phyloP scores from a whole-genome alignment of 106 monocot species.

The Allium cepa region DNA sequence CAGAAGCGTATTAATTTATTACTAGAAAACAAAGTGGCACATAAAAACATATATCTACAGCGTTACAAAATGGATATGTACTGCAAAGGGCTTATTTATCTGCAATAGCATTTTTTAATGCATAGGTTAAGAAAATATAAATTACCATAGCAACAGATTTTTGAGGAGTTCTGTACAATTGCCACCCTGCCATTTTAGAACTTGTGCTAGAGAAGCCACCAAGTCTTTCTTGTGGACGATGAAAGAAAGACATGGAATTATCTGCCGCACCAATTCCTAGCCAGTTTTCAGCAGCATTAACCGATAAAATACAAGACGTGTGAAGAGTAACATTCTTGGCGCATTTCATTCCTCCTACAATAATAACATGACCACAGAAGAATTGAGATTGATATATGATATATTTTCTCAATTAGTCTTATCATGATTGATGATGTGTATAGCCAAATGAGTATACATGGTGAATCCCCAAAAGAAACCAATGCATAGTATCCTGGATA shows the following conservation, averaged over 20 bases:
- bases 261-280: slow-evolving; percentile 97
- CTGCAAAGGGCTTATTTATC: background rate
- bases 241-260: slow-evolving; percentile 97
- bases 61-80: background rate
- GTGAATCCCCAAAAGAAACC: too few species aligned
- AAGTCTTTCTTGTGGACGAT: slow-evolving; percentile 92
- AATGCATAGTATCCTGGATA: too few species aligned
- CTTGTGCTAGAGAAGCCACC: slow-evolving; percentile 77
- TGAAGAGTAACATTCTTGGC: slow-evolving; percentile 79
- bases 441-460: too few species aligned
- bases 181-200: slow-evolving; percentile 90
- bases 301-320: slow-evolving; percentile 73
- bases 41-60: background rate
- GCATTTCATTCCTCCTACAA: slow-evolving; percentile 80
- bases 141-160: slow-evolving; percentile 87
- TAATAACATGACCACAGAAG: background rate
- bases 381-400: too few species aligned
- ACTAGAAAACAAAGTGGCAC: background rate
- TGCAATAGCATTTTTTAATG: background rate
- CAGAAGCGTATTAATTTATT: background rate
- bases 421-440: too few species aligned
- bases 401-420: too few species aligned
- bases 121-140: background rate
- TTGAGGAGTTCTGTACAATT: slow-evolving; percentile 95
- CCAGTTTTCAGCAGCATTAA: slow-evolving; percentile 93